These are phyloP conservation scores for Cladosporium sp. DNA, from an alignment of 2,329 filamentous ascomycete species.

Conservation along the genomic window DNA sequence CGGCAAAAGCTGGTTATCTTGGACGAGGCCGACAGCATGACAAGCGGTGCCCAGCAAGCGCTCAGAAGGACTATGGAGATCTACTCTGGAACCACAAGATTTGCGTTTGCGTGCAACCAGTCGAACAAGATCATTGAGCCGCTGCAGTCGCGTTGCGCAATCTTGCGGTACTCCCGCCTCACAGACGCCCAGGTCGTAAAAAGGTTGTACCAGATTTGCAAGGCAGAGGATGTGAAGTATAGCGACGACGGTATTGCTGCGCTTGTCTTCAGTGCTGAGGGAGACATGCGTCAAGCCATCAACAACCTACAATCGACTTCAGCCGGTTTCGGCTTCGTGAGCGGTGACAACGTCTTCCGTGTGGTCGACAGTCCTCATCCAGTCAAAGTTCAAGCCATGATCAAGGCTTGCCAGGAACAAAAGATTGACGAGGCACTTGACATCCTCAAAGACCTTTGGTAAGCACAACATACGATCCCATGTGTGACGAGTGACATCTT, in stretches of 20 bases:
- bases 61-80: constrained; percentile 97
- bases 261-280: constrained; percentile 95
- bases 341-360: constrained; percentile 94
- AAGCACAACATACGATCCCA: constrained; percentile 24
- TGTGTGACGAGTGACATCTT: neutral
- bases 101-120: constrained; percentile 98
- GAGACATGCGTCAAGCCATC: constrained; percentile 98
- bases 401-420: constrained; percentile 93
- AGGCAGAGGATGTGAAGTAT: constrained; percentile 86
- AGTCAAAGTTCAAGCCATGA: constrained; percentile 97
- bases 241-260: constrained; percentile 92
- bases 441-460: constrained; percentile 85
- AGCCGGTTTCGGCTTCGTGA: constrained; percentile 96
- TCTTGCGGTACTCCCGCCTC: constrained; percentile 87
- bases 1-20: constrained; percentile 96
- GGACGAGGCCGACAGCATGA: constrained; percentile 97
- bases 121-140: constrained; percentile 99
- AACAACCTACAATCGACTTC: constrained; percentile 95
- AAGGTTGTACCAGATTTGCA: constrained; percentile 85
- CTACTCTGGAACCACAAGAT: constrained; percentile 92
- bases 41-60: constrained; percentile 91
- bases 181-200: constrained; percentile 93
- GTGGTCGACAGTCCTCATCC: constrained; percentile 97
- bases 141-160: constrained; percentile 94
- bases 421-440: constrained; percentile 87